phyloP scores from a whole-genome alignment of 805 yeast genomes.

The Cyberlindnera mrakii region DNA sequence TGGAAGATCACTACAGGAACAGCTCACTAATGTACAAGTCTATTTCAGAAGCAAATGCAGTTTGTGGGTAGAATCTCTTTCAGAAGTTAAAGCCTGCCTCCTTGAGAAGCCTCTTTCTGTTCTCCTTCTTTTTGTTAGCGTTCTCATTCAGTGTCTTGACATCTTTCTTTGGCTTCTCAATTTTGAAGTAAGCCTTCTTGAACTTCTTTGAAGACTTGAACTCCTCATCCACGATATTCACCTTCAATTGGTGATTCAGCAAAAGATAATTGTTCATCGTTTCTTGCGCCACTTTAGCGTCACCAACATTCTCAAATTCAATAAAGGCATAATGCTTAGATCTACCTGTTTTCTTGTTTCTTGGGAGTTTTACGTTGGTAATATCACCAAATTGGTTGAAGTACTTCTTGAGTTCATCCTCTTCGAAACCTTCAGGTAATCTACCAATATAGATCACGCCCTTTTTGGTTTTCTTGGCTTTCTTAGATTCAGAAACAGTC shows the following conservation, averaged over 20 bases:
- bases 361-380: slow-evolving; percentile 68
- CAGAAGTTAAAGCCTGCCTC: slow-evolving; percentile 33
- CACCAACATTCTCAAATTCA: slow-evolving; percentile 69
- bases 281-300: slow-evolving; percentile 85
- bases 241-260: slow-evolving; percentile 82
- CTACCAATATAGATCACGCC: slow-evolving; percentile 88
- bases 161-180: slow-evolving; percentile 25
- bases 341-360: slow-evolving; percentile 86
- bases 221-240: slow-evolving; percentile 47
- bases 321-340: slow-evolving; percentile 90
- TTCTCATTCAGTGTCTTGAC: slow-evolving; percentile 27
- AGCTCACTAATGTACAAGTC: slow-evolving; percentile 1
- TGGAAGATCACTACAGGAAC: background rate
- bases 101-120: slow-evolving; percentile 27
- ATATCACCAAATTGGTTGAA: slow-evolving; percentile 89
- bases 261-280: slow-evolving; percentile 93
- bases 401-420: slow-evolving; percentile 65
- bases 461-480: slow-evolving; percentile 29
- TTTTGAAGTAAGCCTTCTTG: slow-evolving; percentile 28
- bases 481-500: slow-evolving; percentile 14
- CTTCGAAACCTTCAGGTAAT: slow-evolving; percentile 89
- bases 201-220: slow-evolving; percentile 30
- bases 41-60: background rate
- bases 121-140: slow-evolving; percentile 26
- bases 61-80: slow-evolving; percentile 3